These are phyloP conservation scores for Dactylonectria estremocensis DNA, from an alignment of 2,329 filamentous ascomycete genomes.

Conservation along the genomic window DNA sequence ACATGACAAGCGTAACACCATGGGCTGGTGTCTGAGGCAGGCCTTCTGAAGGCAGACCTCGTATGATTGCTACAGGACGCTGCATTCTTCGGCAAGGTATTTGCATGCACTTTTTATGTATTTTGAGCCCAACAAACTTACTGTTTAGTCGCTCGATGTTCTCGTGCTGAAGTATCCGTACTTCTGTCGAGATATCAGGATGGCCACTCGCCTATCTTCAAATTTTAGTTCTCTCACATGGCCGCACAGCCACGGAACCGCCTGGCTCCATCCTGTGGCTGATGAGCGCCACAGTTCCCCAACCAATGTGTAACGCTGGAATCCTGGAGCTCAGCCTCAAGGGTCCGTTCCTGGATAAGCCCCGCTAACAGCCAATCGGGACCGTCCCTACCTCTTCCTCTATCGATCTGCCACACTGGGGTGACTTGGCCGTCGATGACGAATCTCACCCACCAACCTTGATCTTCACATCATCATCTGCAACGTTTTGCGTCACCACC, in stretches of 20 bases:
- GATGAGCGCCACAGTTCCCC: constrained; percentile 23
- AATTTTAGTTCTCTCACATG: neutral
- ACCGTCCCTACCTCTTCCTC: constrained; percentile 33
- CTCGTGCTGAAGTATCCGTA: neutral
- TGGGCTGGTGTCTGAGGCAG: constrained; percentile 3
- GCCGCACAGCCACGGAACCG: neutral
- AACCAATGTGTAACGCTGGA: neutral
- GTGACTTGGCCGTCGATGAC: constrained; percentile 46
- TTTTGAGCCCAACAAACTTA: neutral
- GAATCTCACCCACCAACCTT: constrained; percentile 48
- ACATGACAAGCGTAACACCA: neutral
- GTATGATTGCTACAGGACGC: neutral
- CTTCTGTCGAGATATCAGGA: neutral
- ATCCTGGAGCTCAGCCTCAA: neutral
- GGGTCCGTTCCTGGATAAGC: constrained; percentile 42
- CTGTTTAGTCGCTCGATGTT: neutral
- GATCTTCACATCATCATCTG: constrained; percentile 33
- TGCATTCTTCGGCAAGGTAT: neutral
- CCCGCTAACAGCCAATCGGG: constrained; percentile 38
- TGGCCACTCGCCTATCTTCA: neutral
- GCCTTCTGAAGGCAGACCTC: neutral
- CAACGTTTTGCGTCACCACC: constrained; percentile 21
- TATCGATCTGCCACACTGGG: constrained; percentile 45
- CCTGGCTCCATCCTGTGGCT: neutral
- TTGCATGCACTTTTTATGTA: neutral